These are phyloP conservation scores for Bipolaris victoriae DNA, from an alignment of 2,329 filamentous ascomycete genomes.

Conservation along the genomic window DNA sequence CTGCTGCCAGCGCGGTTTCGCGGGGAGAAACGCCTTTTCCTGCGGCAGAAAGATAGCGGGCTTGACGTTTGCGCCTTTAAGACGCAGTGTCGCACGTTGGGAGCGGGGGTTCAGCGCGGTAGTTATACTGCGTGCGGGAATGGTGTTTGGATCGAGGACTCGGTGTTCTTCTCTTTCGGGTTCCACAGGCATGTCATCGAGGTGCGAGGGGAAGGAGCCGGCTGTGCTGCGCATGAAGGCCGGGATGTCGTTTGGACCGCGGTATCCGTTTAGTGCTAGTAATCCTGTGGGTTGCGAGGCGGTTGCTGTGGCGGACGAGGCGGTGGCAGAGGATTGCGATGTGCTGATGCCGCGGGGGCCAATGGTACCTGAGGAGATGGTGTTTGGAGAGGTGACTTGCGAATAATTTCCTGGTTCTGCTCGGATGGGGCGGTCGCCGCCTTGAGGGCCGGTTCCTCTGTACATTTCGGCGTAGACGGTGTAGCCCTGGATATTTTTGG, in stretches of 20 bases:
- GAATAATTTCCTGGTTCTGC: slow-evolving; percentile 42
- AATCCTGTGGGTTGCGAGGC: slow-evolving; percentile 28
- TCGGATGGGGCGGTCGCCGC: slow-evolving; percentile 52
- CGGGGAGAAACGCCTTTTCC: slow-evolving; percentile 56
- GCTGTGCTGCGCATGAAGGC: slow-evolving; percentile 20
- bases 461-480: slow-evolving; percentile 57
- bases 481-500: slow-evolving; percentile 56
- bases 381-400: slow-evolving; percentile 44
- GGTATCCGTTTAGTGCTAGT: slow-evolving; percentile 18
- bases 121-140: slow-evolving; percentile 23
- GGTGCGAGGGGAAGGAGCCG: slow-evolving; percentile 36
- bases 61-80: slow-evolving; percentile 46
- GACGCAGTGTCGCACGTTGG: slow-evolving; percentile 33
- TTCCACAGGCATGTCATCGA: slow-evolving; percentile 21
- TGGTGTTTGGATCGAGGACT: slow-evolving; percentile 31
- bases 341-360: slow-evolving; percentile 24
- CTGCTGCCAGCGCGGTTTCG: slow-evolving; percentile 50
- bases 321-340: slow-evolving; percentile 46
- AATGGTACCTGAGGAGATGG: slow-evolving; percentile 43
- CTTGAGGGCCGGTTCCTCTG: slow-evolving; percentile 52
- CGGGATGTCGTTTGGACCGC: slow-evolving; percentile 28
- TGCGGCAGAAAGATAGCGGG: slow-evolving; percentile 51
- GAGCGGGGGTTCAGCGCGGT: slow-evolving; percentile 31
- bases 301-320: slow-evolving; percentile 52
- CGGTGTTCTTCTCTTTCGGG: slow-evolving; percentile 38